Evolutionary conservation across 306 rosid species (phyloP), one percentile per base, ranked within the genome.

Genomic region (Dalbergia oliveri): DNA sequence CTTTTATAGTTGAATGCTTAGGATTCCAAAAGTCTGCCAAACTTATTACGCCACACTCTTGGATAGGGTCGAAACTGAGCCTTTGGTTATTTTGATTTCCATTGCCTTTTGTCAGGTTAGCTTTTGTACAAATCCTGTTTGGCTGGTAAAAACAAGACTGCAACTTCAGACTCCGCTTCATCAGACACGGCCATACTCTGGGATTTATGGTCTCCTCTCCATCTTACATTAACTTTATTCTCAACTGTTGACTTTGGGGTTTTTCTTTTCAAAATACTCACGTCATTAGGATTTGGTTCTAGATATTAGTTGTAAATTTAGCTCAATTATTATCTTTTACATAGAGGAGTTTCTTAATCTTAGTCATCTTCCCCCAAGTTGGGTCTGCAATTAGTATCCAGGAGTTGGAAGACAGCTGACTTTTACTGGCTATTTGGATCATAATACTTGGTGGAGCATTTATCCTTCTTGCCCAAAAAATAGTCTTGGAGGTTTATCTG

Each of bases 121-220:
- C 82, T 88, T 95, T 65, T 95, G 92, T 85, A 95, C 99, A 45
- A 90, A 93, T 85, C 99, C 98, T 64, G 79, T 93, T 69, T 93
- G 99, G 98, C 91, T 95, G 16, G 98, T 95, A 64, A 95, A 95
- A 84, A 95, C 98, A 82, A 90, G 99, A 89, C 76, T 95, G 90
- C 98, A 95, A 90, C 99, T 95, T 87, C 99, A 95, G 88, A 91
- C 86, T 84, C 98, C 97, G 79, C 90, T 91, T 84, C 92, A 91
- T 91, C 98, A 91, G 88, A 84, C 91, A 21, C 97, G 39, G 26
- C 98, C 97, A 37, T 91, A 95, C 87, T 82, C 90, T 64, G 97
- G 99, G 83, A 69, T 95, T 84, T 91, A 91, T 87, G 98, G 99
- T 95, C 88, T 83, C 88, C 84, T 88, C 83, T 78, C 65, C 68